phyloP scores from a whole-genome alignment of 495 filamentous ascomycete genomes.

The Geoglossum glabrum region DNA sequence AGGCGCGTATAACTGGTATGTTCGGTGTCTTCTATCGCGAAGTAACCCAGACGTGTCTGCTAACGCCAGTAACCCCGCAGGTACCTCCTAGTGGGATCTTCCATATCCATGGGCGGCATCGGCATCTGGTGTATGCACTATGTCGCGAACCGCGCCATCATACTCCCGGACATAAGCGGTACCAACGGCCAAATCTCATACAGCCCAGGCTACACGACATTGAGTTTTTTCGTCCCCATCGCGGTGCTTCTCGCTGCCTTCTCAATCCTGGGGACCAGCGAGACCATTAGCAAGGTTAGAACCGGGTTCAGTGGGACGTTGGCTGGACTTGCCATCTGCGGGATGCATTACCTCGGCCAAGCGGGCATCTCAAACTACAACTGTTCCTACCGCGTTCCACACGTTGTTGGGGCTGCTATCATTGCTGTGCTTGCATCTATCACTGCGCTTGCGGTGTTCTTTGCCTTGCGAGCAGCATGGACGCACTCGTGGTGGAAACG shows the following conservation, averaged over 20 bases:
- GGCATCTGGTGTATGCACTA: slow-evolving; percentile 79
- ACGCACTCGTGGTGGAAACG: slow-evolving; percentile 61
- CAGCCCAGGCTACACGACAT: slow-evolving; percentile 45
- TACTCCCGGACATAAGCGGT: slow-evolving; percentile 37
- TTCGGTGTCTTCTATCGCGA: too few relatives aligned
- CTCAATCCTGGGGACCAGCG: slow-evolving; percentile 35
- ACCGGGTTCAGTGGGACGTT: slow-evolving; percentile 35
- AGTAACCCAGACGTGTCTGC: too few relatives aligned
- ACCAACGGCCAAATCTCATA: slow-evolving; percentile 49
- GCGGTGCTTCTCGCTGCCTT: slow-evolving; percentile 54
- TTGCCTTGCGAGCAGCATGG: slow-evolving; percentile 53
- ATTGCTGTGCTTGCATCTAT: slow-evolving; percentile 54
- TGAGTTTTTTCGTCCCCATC: slow-evolving; percentile 69
- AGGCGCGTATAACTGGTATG: slow-evolving; percentile 50
- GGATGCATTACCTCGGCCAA: slow-evolving; percentile 83
- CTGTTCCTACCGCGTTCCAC: slow-evolving; percentile 31
- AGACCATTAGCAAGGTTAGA: slow-evolving; percentile 32
- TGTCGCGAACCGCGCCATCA: slow-evolving; percentile 64
- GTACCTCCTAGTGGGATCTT: slow-evolving; percentile 48
- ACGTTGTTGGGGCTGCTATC: slow-evolving; percentile 44
- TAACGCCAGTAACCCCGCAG: slow-evolving; percentile 28
- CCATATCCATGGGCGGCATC: slow-evolving; percentile 62
- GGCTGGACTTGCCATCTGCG: slow-evolving; percentile 54
- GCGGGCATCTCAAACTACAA: slow-evolving; percentile 62
- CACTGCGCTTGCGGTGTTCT: slow-evolving; percentile 52